Base-by-base conservation (phyloP, 2,329 filamentous ascomycete species). In the Diaporthe caulivora region DNA sequence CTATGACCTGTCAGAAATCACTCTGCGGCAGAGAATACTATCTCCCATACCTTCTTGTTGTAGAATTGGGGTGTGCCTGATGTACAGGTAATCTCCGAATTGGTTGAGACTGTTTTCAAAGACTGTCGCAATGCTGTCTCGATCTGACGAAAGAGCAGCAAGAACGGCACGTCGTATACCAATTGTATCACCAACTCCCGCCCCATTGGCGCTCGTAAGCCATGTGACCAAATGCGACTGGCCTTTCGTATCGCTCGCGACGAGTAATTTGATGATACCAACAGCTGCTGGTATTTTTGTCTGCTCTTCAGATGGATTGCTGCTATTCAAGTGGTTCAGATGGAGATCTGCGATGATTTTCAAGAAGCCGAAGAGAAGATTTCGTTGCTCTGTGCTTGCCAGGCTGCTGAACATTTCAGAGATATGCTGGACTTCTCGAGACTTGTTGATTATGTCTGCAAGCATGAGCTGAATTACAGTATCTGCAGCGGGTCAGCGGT, bases 61-160 rank as follows among this genome's bases (percentile, higher is more conserved):
- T 51, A 97, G 80, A n/a, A 93, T 90, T 7, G 95, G 92, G 0
- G 93, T 90, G 82, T 98, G 95, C 73, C 91, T 93, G 77, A 98
- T 95, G 78, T 95, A 97, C 15, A 98, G 85, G 65, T 93, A 91
- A 78, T 98, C 95, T 1, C 94, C 94, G 81, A 98, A 98, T 64
- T 93, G 90, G 51, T 86, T 86, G 64, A 98, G 84, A 64, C 88
- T 90, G 79, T 91, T 94, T 78, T 95, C 91, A 72, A 96, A 80
- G 47, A 94, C 84, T 0, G 80, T 84, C 7, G 87, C 83, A 2
- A 94, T 83, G 26, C 83, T 83, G 1, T 86, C 86, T 74, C 84
- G 88, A 60, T 87, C 85, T 51, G 87, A 81, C 15, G 87, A 85
- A 26, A 94, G 80, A 11, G 87, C 87, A 34, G 89, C 88, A 53